phyloP scores from a whole-genome alignment of 371 early-diverging fungal genomes.

The Lichtheimia ramosa region DNA sequence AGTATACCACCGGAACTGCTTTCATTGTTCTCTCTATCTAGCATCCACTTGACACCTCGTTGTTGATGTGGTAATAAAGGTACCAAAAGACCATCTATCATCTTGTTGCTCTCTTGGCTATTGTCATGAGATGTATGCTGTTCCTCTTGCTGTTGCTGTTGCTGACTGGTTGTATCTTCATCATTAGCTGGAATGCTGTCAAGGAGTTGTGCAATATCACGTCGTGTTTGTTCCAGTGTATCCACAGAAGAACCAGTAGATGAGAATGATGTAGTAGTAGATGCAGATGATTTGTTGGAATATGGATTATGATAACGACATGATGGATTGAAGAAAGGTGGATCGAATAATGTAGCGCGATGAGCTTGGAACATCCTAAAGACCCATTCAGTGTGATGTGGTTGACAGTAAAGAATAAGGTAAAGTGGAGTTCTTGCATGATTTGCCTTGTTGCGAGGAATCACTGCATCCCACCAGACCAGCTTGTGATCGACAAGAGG shows the following conservation, averaged over 20 bases:
- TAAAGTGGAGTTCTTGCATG: constrained; percentile 32
- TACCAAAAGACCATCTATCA: constrained; percentile 36
- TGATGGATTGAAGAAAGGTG: constrained; percentile 40
- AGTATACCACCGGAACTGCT: constrained; percentile 71
- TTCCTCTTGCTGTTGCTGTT: not conserved
- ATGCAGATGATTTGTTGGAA: too few relatives aligned
- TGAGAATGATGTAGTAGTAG: not conserved
- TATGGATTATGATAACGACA: constrained; percentile 37
- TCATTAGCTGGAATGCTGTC: constrained; percentile 34
- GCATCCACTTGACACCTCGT: constrained; percentile 49
- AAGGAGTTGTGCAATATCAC: constrained; percentile 37
- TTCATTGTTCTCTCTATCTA: constrained; percentile 42
- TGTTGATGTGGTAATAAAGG: constrained; percentile 40
- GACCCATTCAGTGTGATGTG: constrained; percentile 14
- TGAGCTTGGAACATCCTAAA: constrained; percentile 17
- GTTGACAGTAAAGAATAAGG: constrained; percentile 41
- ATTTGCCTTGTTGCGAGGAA: constrained; percentile 40
- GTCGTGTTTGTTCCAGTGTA: constrained; percentile 20
- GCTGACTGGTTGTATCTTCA: not conserved
- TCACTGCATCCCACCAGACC: constrained; percentile 51
- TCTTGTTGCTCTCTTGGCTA: constrained; percentile 9
- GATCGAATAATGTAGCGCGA: constrained; percentile 20
- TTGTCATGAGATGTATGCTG: not conserved
- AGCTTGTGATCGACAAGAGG: constrained; percentile 35
- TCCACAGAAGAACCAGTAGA: not conserved